phyloP scores from a whole-genome alignment of 2,329 filamentous ascomycete species.

The Penicillium psychrosexuale region DNA sequence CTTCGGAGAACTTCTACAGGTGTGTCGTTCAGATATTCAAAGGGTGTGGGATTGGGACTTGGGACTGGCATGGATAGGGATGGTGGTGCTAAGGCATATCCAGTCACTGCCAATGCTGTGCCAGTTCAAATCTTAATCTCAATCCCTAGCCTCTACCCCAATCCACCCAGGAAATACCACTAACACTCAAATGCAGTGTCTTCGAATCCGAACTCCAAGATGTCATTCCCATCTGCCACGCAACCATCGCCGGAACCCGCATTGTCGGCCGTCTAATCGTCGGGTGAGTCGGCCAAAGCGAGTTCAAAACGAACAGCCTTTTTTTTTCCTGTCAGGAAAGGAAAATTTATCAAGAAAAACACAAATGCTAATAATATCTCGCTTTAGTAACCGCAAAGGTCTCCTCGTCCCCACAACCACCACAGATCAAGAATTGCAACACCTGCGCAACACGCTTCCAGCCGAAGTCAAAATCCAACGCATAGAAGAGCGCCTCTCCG shows the following conservation, averaged over 20 bases:
- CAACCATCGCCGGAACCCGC: conserved; percentile 91
- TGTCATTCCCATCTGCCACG: conserved; percentile 93
- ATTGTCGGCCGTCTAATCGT: conserved; percentile 95
- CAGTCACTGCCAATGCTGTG: neutral
- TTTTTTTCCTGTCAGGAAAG: neutral
- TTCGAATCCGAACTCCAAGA: conserved; percentile 98
- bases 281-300: conserved; percentile 54
- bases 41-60: neutral
- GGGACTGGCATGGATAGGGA: neutral
- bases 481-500: conserved; percentile 94
- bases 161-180: neutral
- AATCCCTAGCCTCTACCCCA: neutral
- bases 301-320: neutral
- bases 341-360: neutral
- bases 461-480: conserved; percentile 91
- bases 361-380: conserved; percentile 1
- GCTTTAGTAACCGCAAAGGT: conserved; percentile 80
- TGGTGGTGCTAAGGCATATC: neutral
- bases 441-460: conserved; percentile 90
- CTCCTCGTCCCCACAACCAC: conserved; percentile 94
- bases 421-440: conserved; percentile 96
- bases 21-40: conserved; percentile 34
- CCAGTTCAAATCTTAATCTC: neutral
- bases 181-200: conserved; percentile 56
- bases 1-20: conserved; percentile 98